phyloP scores from a whole-genome alignment of 1,139 yeast species.

The Nakaseomyces delphensis region DNA sequence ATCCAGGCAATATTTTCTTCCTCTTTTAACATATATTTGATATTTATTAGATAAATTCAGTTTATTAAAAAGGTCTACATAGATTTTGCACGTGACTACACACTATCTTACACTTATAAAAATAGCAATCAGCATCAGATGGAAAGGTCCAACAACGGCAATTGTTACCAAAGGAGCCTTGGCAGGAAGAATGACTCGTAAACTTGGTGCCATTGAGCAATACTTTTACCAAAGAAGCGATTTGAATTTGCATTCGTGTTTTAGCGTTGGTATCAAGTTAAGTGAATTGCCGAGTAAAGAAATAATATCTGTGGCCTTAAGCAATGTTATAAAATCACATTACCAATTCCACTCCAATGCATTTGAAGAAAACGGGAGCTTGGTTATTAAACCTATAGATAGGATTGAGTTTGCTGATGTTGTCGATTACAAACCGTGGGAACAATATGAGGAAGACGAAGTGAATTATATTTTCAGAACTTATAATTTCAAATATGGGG shows the following conservation, averaged over 20 bases:
- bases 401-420: conserved; percentile 17
- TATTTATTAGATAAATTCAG: no score
- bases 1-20: no score
- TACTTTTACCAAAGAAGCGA: conserved; percentile 22
- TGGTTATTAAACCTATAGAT: conserved; percentile 8
- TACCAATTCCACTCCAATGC: conserved; percentile 20
- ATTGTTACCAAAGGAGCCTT: no score
- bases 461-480: conserved; percentile 19
- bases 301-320: conserved; percentile 13
- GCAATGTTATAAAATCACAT: conserved; percentile 11
- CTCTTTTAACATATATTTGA: no score
- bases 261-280: conserved; percentile 19
- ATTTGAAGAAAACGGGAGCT: conserved; percentile 9
- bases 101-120: no score
- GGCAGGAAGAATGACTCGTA: conserved; percentile 9
- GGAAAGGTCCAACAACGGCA: no score
- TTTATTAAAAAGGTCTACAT: no score
- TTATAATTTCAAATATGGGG: conserved; percentile 16
- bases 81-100: no score
- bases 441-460: conserved; percentile 11
- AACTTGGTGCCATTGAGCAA: conserved; percentile 19
- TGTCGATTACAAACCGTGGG: conserved; percentile 17
- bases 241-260: conserved; percentile 22
- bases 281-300: conserved; percentile 15
- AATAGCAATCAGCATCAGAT: background rate